Percentiles rank a stretch among this genome's conserved stretches.
Conservation (phyloP, 257 asterid species). For the Petunia axillaris region DNA sequence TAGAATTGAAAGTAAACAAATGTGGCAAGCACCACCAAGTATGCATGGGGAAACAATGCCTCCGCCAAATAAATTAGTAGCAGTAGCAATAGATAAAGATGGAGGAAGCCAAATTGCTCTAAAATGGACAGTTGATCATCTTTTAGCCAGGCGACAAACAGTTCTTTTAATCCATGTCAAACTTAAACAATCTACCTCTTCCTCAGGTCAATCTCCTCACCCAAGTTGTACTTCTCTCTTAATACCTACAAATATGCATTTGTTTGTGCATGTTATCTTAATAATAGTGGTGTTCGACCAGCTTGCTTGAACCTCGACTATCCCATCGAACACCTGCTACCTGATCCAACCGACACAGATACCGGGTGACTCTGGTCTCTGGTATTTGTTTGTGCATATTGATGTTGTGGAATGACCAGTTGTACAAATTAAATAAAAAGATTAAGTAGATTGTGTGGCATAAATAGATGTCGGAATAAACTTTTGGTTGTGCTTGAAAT, state of each 20-base stretch:
- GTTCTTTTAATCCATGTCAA: slow-evolving; percentile 75
- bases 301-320: slow-evolving; percentile 18
- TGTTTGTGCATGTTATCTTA: background rate
- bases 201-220: slow-evolving; percentile 43
- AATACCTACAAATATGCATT: background rate
- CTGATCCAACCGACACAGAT: background rate
- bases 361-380: background rate
- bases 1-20: background rate
- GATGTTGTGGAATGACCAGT: background rate
- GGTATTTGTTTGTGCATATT: slow-evolving; percentile 11
- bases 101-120: slow-evolving; percentile 37
- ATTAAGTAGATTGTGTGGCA: background rate
- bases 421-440: background rate
- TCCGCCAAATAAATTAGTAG: slow-evolving; percentile 25
- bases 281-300: slow-evolving; percentile 17
- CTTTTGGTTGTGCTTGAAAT: background rate
- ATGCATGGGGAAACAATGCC: slow-evolving; percentile 9
- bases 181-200: slow-evolving; percentile 39
- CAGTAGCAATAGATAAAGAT: slow-evolving; percentile 36
- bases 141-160: slow-evolving; percentile 69
- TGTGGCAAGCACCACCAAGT: slow-evolving; percentile 10
- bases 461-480: background rate
- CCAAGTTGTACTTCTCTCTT: slow-evolving; percentile 51
- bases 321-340: slow-evolving; percentile 21
- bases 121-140: slow-evolving; percentile 74